A percentile compares a stretch with the other conserved stretches of the same genome.
Evolutionary conservation across 1,284 basidiomycete genomes (phyloP).

Genomic region (Neolentinus lepideus): DNA sequence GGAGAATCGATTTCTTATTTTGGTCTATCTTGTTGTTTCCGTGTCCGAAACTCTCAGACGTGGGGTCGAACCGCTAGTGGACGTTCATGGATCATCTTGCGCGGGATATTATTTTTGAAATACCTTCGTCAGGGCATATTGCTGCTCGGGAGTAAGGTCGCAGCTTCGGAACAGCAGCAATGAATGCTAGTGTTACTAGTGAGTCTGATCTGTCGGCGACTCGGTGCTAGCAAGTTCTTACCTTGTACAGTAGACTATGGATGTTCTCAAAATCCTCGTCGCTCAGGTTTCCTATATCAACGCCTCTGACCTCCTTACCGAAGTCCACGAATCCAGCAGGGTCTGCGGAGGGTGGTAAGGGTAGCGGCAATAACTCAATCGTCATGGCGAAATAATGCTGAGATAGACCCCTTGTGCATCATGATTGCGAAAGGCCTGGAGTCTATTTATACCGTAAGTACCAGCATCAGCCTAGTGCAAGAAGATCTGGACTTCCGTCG

Average conservation of each 20-base stretch:
- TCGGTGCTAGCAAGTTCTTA: too few relatives aligned
- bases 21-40: conserved; percentile 76
- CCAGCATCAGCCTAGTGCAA: too few relatives aligned
- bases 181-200: too few relatives aligned
- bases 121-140: conserved; percentile 79
- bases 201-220: too few relatives aligned
- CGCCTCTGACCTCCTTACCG: conserved; percentile 42
- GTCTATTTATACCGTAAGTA: too few relatives aligned
- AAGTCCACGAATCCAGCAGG: conserved; percentile 39
- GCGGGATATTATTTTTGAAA: conserved; percentile 9
- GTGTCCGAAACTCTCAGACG: conserved; percentile 70
- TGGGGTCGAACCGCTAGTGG: conserved; percentile 62
- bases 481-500: too few relatives aligned
- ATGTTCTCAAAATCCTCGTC: conserved; percentile 42
- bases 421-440: too few relatives aligned
- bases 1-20: conserved; percentile 69
- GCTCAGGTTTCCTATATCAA: conserved; percentile 36
- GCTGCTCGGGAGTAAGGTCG: conserved; percentile 70
- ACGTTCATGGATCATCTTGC: neutral
- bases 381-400: conserved; percentile 24
- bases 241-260: conserved; percentile 45
- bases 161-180: conserved; percentile 69
- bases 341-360: conserved; percentile 41
- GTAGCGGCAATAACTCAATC: conserved; percentile 33
- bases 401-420: too few relatives aligned